Evolutionary conservation across 768 basidiomycete genomes (phyloP).

Genomic region (Pulveroboletus ravenelii): DNA sequence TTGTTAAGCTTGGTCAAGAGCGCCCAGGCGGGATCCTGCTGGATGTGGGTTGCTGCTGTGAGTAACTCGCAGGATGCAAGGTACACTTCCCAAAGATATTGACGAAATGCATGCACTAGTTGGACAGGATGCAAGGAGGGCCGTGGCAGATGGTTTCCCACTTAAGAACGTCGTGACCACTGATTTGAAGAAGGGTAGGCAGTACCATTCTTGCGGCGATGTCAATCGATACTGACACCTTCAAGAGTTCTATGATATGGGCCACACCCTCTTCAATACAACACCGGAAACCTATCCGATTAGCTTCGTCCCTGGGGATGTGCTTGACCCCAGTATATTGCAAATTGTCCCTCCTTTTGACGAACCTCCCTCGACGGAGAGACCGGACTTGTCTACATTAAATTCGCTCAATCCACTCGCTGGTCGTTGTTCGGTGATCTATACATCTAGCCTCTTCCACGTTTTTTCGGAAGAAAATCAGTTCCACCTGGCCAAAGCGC

Average conservation of each 20-base stretch:
- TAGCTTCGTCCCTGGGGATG: slow-evolving; percentile 53
- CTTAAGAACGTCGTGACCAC: slow-evolving; percentile 34
- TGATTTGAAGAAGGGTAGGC: slow-evolving; percentile 36
- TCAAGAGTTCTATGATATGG: slow-evolving; percentile 53
- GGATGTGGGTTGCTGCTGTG: slow-evolving; percentile 45
- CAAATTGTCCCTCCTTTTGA: slow-evolving; percentile 29
- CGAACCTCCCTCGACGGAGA: slow-evolving; percentile 17
- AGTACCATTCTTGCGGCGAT: background rate
- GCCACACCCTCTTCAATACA: slow-evolving; percentile 57
- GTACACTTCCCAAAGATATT: background rate
- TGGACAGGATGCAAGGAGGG: slow-evolving; percentile 37
- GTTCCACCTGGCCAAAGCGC: slow-evolving; percentile 20
- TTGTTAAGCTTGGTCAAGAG: slow-evolving; percentile 35
- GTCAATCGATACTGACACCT: background rate
- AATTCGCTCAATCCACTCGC: slow-evolving; percentile 44
- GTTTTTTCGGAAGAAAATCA: slow-evolving; percentile 30
- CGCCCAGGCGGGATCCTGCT: slow-evolving; percentile 36
- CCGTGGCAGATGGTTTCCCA: background rate
- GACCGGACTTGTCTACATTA: slow-evolving; percentile 31
- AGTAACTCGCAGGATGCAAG: slow-evolving; percentile 1
- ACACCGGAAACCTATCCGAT: slow-evolving; percentile 47
- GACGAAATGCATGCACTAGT: slow-evolving; percentile 6
- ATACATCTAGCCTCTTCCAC: slow-evolving; percentile 47
- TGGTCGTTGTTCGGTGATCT: slow-evolving; percentile 47
- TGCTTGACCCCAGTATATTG: slow-evolving; percentile 44